Conservation (phyloP, 2,329 filamentous ascomycete genomes). For the Sporothrix phasma region DNA sequence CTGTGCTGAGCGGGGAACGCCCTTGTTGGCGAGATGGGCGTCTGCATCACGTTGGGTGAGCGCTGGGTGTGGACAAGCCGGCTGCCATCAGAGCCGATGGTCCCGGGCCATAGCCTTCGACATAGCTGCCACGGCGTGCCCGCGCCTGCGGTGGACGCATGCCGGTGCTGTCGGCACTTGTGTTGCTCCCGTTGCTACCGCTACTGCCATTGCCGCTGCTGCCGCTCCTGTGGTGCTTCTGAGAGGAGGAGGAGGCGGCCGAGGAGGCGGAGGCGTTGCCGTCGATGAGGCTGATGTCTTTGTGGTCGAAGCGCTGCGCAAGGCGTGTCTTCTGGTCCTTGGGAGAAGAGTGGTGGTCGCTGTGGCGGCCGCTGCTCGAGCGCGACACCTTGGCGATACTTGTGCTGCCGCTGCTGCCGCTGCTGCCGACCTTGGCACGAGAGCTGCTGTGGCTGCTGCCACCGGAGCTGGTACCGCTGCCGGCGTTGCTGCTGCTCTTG, state of each 20-base stretch:
- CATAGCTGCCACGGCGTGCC: slow-evolving; percentile 23
- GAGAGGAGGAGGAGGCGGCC: slow-evolving; percentile 1
- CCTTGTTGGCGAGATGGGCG: slow-evolving; percentile 12
- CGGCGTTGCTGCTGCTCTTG: not conserved
- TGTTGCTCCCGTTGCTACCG: not conserved
- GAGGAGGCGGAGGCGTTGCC: slow-evolving; percentile 7
- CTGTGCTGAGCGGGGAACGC: not conserved
- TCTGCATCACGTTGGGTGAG: not conserved
- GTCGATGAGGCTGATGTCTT: not conserved
- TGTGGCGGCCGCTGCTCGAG: slow-evolving; percentile 5
- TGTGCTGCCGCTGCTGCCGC: slow-evolving; percentile 12
- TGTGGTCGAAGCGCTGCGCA: slow-evolving; percentile 24
- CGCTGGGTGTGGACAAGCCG: not conserved
- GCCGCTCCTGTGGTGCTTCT: slow-evolving; percentile 12
- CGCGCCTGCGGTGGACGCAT: slow-evolving; percentile 12
- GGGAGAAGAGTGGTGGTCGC: slow-evolving; percentile 18
- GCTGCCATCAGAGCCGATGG: slow-evolving; percentile 2
- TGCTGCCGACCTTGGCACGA: slow-evolving; percentile 10
- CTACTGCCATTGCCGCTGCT: slow-evolving; percentile 2
- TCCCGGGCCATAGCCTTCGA: slow-evolving; percentile 24
- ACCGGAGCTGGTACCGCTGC: slow-evolving; percentile 4
- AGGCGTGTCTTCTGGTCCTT: slow-evolving; percentile 24
- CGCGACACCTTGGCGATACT: slow-evolving; percentile 14
- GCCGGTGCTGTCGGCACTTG: slow-evolving; percentile 23
- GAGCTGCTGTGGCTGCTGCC: slow-evolving; percentile 9